These are phyloP conservation scores for Excoecaria agallocha DNA, from an alignment of 345 rosid species.

Conservation along the genomic window DNA sequence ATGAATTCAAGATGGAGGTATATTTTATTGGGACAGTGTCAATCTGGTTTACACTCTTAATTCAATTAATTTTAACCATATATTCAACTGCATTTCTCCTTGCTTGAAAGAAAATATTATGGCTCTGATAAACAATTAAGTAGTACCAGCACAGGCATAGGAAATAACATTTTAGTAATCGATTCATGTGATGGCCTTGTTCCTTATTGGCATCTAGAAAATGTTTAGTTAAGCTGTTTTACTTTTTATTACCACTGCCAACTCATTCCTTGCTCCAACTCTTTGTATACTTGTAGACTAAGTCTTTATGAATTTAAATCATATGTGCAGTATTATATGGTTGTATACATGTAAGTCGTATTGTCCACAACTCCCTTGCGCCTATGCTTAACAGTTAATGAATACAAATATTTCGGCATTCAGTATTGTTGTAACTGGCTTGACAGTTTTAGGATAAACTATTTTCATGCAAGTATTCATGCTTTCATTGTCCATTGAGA, in stretches of 20 bases:
- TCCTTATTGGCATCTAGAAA: neutral
- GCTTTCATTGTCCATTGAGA: neutral
- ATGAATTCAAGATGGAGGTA: slow-evolving; percentile 87
- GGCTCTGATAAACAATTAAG: slow-evolving; percentile 11
- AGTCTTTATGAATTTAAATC: neutral
- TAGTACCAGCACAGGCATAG: neutral
- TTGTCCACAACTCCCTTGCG: neutral
- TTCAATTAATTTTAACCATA: neutral
- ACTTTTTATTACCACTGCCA: slow-evolving; percentile 9
- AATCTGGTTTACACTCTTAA: slow-evolving; percentile 4
- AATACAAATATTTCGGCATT: neutral
- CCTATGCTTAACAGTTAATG: neutral
- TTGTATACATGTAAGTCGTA: neutral
- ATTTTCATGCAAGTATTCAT: neutral
- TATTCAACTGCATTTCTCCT: neutral
- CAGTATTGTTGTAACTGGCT: neutral
- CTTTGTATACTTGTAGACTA: slow-evolving; percentile 6
- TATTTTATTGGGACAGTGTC: slow-evolving; percentile 9
- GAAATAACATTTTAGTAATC: neutral
- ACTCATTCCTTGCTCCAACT: neutral
- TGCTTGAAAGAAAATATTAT: slow-evolving; percentile 8
- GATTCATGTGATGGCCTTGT: slow-evolving; percentile 8
- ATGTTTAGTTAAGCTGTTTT: neutral
- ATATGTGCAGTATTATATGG: neutral
- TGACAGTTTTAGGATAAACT: neutral